phyloP scores from a whole-genome alignment of 202 grass and related monocot genomes.

The Panicum hallii region DNA sequence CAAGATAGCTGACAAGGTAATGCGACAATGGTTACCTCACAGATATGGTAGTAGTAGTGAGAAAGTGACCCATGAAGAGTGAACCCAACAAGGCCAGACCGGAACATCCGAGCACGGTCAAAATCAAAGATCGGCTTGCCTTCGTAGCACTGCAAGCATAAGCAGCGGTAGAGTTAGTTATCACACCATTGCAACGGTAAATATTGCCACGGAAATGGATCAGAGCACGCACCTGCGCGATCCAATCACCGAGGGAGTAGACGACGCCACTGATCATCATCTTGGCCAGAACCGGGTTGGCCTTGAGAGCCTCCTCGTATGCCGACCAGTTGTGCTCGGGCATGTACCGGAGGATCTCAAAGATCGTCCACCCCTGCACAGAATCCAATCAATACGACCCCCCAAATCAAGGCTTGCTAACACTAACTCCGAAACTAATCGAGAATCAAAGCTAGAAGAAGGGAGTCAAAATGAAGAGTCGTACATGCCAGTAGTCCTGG shows the following conservation, averaged over 20 bases:
- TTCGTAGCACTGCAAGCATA: conserved; percentile 78
- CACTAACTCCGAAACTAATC: background rate
- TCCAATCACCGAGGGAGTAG: conserved; percentile 98
- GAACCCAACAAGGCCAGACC: conserved; percentile 92
- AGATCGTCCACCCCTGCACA: conserved; percentile 86
- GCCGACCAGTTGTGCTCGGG: conserved; percentile 97
- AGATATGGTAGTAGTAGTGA: conserved; percentile 93
- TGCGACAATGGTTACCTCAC: conserved; percentile 56
- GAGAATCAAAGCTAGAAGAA: background rate
- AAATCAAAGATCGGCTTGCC: conserved; percentile 94
- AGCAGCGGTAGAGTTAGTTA: conserved; percentile 7
- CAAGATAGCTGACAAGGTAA: background rate
- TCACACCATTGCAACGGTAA: background rate
- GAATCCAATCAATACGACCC: background rate
- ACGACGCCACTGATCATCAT: conserved; percentile 99
- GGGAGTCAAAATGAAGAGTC: background rate
- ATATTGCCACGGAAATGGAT: background rate
- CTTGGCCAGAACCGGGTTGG: conserved; percentile 93
- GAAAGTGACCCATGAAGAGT: conserved; percentile 95
- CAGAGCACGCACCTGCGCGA: conserved; percentile 64
- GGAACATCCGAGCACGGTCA: conserved; percentile 84
- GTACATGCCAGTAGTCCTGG: conserved; percentile 97
- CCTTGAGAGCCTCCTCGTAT: conserved; percentile 91
- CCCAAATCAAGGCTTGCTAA: background rate
- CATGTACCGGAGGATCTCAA: conserved; percentile 89